Base-by-base conservation (phyloP, 805 yeast genomes). In the Deakozyma indianensis region DNA sequence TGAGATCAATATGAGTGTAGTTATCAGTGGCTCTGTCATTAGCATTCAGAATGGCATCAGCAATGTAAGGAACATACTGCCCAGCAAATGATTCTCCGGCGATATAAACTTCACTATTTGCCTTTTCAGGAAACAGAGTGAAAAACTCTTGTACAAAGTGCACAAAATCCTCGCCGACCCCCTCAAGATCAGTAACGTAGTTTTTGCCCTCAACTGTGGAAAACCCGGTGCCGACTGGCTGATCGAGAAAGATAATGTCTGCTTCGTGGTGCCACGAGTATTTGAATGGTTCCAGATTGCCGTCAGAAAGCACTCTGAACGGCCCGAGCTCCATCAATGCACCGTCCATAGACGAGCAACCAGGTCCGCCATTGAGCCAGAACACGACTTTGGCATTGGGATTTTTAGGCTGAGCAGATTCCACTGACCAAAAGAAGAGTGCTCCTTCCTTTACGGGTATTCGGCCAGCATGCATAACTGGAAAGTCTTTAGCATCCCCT, bases 1-100 rank as follows among this genome's bases (percentile, higher is more conserved):
- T 68, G 47, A 88, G 60, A 46, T 78, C 67, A 28, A 71, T 51
- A 2, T 52, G 43, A 2, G 23, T 41, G 20, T 42, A 41, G 11
- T 42, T 42, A 4, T 46, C 48, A 3, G 50, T 43, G 18, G 64
- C 51, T 42, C 57, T 41, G 32, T 56, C 47, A 55, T 79, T 75
- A 32, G 73, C 64, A 1, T 69, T 64, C 42, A 76, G 53, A 3
- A 90, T 68, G 1, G 75, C 77, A 32, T 73, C 66, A 0, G 90
- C 94, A 48, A 88, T 75, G 60, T 82, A 84, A 0, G 98, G 97
- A 45, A 92, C 83, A 59, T 86, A 92, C 60, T 92, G 96, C 20
- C 98, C 98, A 1, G 97, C 97, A 64, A 82, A 92, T 52, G 95
- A 83, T 66, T 92, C 98, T 24, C 98, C 98, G 0, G 95, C 94